These are phyloP conservation scores for Carex arenaria DNA, from an alignment of 202 grass and related monocot genomes.

Conservation along the genomic window DNA sequence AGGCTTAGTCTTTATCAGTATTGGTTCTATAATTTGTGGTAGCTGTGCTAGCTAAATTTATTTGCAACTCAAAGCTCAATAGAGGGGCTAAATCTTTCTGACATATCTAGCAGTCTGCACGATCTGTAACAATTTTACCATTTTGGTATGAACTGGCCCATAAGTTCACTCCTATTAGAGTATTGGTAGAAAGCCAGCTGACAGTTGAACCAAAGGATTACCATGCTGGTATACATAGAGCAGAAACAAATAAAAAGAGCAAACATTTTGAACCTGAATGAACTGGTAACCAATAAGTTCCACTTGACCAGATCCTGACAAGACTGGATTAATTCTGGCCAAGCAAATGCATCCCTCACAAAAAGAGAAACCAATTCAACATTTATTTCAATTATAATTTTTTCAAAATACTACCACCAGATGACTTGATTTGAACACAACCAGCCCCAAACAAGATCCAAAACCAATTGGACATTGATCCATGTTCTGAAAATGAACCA, in stretches of 20 bases:
- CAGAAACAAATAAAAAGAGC: background rate
- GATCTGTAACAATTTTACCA: background rate
- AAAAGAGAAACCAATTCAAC: background rate
- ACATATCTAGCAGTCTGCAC: background rate
- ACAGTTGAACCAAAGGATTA: no score
- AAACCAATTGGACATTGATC: background rate
- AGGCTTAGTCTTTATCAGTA: background rate
- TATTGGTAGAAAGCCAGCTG: no score
- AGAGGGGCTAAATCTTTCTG: background rate
- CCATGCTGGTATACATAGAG: no score
- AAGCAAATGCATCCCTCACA: background rate
- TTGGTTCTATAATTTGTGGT: background rate
- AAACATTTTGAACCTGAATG: background rate
- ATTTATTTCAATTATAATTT: background rate
- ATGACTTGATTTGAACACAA: background rate
- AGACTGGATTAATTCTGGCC: background rate
- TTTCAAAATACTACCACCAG: background rate
- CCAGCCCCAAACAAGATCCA: no score
- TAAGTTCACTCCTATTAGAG: background rate
- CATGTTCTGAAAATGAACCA: background rate
- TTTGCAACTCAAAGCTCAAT: background rate
- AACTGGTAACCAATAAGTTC: background rate
- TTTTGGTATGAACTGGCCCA: background rate
- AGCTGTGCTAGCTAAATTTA: background rate
- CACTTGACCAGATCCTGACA: background rate